Evolutionary conservation across 345 rosid species (phyloP), one percentile per base, ranked within the genome.

Genomic region (Luvunga scandens): DNA sequence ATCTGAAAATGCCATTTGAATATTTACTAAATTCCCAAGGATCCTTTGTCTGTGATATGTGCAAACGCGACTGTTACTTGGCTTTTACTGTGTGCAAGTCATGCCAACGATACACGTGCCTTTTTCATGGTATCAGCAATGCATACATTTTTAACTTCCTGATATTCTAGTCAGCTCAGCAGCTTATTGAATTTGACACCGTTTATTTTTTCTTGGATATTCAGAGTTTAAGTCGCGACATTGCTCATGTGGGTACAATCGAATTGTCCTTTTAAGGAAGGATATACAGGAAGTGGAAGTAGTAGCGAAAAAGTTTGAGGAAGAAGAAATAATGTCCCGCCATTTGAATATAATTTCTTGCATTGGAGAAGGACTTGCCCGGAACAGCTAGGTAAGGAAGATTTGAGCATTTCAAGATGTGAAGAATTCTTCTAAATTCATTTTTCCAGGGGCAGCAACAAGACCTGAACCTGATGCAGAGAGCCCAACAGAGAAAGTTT

Each of bases 11-110:
- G 4, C 21, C 42, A 16, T 48, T 73, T 21, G 77, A 33, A 18
- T 77, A 83, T 78, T 42, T 59, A 33, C 73, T 72, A 53, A 79
- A 73, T 65, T 73, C 81, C 4, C 53, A 80, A 34, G 89, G 84
- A 63, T 86, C 89, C 7, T 71, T 81, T 36, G 56, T 87, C 68
- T 90, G 94, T 81, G 75, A 79, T 71, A 65, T 86, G n/a, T 90
- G 94, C 85, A 84, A 86, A 72, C 83, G 87, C 6, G 92, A 87
- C 77, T 89, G 89, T 73, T 89, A 87, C 80, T 73, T 90, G 74
- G 84, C 90, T 68, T 89, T 80, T 66, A 55, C 85, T 14, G 77
- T 81, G 80, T 89, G 91, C 78, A 42, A 27, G 21, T 78, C 83
- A 50, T 73, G 67, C 71, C 31, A 21, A 59, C 84, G 79, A 74